Percentiles rank a stretch among this genome's conserved stretches.
These are phyloP conservation scores for Thermochaetoides thermophila DNA, from an alignment of 495 filamentous ascomycete genomes.

Conservation along the genomic window DNA sequence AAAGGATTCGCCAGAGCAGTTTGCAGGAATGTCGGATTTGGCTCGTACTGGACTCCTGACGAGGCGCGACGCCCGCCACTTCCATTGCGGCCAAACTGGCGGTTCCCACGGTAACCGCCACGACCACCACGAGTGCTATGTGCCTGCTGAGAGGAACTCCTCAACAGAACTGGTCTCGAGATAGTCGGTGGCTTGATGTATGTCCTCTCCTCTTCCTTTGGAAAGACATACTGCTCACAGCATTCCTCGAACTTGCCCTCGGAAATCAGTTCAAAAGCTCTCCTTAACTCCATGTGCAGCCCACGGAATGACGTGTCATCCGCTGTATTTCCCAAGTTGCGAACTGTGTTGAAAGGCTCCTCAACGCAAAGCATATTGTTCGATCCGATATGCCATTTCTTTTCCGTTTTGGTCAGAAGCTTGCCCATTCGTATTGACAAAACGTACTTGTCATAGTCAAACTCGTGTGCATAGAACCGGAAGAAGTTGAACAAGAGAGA, in stretches of 20 bases:
- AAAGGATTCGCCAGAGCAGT: constrained; percentile 9
- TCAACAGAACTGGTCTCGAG: constrained; percentile 31
- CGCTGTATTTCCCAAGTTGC: constrained; percentile 94
- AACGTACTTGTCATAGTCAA: constrained; percentile 73
- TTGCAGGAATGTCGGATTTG: constrained; percentile 12
- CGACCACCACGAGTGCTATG: constrained; percentile 37
- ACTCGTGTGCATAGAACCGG: constrained; percentile 80
- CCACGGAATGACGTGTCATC: constrained; percentile 87
- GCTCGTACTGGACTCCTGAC: constrained; percentile 25
- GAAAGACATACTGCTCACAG: constrained; percentile 74
- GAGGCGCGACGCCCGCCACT: constrained; percentile 27
- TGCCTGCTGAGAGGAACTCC: constrained; percentile 37
- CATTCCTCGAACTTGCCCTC: constrained; percentile 62
- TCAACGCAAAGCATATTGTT: constrained; percentile 87
- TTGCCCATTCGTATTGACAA: constrained; percentile 79
- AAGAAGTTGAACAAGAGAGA: constrained; percentile 87
- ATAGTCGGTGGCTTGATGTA: constrained; percentile 53
- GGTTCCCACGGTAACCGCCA: constrained; percentile 42
- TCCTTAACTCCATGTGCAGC: constrained; percentile 74
- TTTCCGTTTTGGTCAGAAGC: constrained; percentile 69
- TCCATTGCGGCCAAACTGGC: constrained; percentile 39
- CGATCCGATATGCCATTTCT: constrained; percentile 62
- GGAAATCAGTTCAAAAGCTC: constrained; percentile 68
- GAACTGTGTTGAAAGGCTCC: constrained; percentile 83
- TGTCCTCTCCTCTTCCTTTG: constrained; percentile 63